Evolutionary conservation across 306 rosid genomes (phyloP), one percentile per base, ranked within the genome.

Genomic region (Acmispon strigosus): DNA sequence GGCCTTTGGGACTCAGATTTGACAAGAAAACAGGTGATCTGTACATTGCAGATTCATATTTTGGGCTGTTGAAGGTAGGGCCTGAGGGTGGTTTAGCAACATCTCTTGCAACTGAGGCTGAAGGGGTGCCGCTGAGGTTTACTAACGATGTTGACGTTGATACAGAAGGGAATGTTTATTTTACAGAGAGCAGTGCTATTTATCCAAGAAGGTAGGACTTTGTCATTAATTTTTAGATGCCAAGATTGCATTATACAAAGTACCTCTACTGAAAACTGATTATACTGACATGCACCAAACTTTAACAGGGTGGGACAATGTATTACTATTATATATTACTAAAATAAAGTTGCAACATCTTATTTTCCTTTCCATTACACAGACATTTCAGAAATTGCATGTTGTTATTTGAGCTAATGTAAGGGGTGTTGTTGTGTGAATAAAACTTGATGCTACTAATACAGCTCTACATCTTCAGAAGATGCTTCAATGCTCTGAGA

Each of bases 1-100:
- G 98, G 81, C 98, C 98, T 69, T 62, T 93, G 81, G 97, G 98
- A 47, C 89, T 90, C 11, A 92, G 97, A 47, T 93, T 93, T 77
- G 70, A 93, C 88, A 90, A 90, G 92, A 90, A 87, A 80, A 88
- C 98, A 11, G 98, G 96, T 29, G 86, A 93, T 78, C 67, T 93
- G 70, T 90, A 90, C 84, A 93, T 93, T 36, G 94, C 98, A 18
- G 98, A 93, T 84, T 90, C 98, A 18, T 93, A 93, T 72, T 61
- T 87, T 75, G 98, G 97, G 66, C 80, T 93, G 41, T 8, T 86
- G 89, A 93, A 86, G 78, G 98, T 90, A 17, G 96, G 97, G 6
- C 92, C 97, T 0, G 87, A 93, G 75, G 98, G 98, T 44, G 98
- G 97, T 62, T 75, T 88, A 78, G 92, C 98, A 72, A 85, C 90